These are phyloP conservation scores for Debaryomyces castellii DNA, from an alignment of 805 yeast species.

Conservation along the genomic window DNA sequence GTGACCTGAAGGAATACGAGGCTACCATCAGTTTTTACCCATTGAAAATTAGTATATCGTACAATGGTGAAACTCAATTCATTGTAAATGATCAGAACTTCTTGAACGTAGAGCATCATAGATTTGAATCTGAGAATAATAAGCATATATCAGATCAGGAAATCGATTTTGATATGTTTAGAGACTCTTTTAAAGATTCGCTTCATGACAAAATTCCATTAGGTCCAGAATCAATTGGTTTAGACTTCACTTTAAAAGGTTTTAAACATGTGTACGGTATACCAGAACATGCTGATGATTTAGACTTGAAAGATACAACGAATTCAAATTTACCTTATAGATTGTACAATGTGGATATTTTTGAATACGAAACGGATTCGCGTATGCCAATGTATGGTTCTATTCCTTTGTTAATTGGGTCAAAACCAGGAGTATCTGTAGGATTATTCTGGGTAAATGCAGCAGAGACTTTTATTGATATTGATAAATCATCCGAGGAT, in stretches of 20 bases:
- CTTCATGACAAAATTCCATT: constrained; percentile 62
- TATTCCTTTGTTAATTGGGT: constrained; percentile 83
- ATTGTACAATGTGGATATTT: constrained; percentile 88
- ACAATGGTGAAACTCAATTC: constrained; percentile 48
- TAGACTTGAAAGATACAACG: constrained; percentile 70
- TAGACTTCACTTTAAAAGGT: constrained; percentile 68
- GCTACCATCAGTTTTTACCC: constrained; percentile 47
- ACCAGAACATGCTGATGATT: constrained; percentile 90
- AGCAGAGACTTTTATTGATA: constrained; percentile 90
- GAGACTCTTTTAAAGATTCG: constrained; percentile 70
- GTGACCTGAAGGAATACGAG: constrained; percentile 35
- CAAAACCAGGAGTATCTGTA: constrained; percentile 52
- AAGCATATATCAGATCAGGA: constrained; percentile 56
- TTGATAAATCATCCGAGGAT: constrained; percentile 36
- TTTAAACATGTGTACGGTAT: constrained; percentile 80
- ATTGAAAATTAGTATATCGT: constrained; percentile 48
- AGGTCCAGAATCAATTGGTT: constrained; percentile 87
- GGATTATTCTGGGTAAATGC: constrained; percentile 91
- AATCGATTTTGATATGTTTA: constrained; percentile 62
- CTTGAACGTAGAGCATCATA: constrained; percentile 80
- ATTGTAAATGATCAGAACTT: constrained; percentile 67
- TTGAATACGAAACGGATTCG: constrained; percentile 84
- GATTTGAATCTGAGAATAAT: constrained; percentile 39
- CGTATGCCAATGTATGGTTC: constrained; percentile 93
- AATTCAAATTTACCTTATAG: constrained; percentile 70